Conservation (phyloP, 163 green algal genomes). For the Volvox carteri region DNA sequence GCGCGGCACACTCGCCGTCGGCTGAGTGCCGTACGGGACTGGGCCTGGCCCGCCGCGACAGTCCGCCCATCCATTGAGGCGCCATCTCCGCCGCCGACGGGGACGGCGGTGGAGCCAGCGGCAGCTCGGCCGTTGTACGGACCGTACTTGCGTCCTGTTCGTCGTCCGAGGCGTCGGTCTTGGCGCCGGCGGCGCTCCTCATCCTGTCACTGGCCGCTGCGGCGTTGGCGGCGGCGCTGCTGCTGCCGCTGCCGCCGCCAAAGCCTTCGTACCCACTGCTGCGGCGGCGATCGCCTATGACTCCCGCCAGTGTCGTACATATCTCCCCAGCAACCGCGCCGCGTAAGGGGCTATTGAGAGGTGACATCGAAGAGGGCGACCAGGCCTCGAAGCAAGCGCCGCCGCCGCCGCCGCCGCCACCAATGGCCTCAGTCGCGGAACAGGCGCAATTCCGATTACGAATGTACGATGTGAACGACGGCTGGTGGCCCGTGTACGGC, state of each 20-base stretch:
- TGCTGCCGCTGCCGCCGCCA: not conserved
- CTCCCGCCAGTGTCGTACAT: not conserved
- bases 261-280: not conserved
- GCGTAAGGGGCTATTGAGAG: not conserved
- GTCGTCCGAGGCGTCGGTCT: no score
- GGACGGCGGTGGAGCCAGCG: not conserved
- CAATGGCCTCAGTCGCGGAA: not conserved
- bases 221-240: not conserved
- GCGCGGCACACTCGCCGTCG: not conserved
- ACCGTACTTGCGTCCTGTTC: not conserved
- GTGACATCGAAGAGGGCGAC: not conserved
- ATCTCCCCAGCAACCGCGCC: not conserved
- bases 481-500: not conserved
- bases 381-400: not conserved
- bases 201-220: not conserved
- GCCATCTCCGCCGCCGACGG: not conserved
- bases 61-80: not conserved
- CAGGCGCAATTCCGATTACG: not conserved
- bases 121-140: not conserved
- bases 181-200: not conserved
- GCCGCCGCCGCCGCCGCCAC: not conserved
- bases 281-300: not conserved
- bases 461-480: conserved; percentile 6
- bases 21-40: not conserved
- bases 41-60: not conserved